Evolutionary conservation across 768 basidiomycete species (phyloP), one percentile per base, ranked within the genome.

Genomic region (Dendrothele bispora): DNA sequence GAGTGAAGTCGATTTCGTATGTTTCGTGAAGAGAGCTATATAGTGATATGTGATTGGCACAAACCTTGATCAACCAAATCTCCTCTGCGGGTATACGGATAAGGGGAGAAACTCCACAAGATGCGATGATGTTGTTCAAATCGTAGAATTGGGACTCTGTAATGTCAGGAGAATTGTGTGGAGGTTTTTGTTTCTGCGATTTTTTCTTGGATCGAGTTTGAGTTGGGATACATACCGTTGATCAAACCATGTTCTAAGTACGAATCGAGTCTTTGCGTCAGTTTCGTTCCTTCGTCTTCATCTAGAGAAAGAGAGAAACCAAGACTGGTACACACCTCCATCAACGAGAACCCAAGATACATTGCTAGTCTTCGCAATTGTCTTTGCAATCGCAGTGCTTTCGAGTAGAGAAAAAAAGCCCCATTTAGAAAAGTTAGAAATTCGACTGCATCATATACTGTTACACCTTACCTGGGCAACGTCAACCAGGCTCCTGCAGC

Each of bases 31-130:
- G 7, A n/a, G 24, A 17, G 8, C 37, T 12, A 37, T 17, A 34
- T 7, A 34, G 11, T 17, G 24, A 43, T 17, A 32, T 24, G 21
- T 28, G 24, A 22, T 36, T 11, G 28, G 30, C 26, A 36, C 20
- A 24, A 44, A 39, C 55, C 64, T 79, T 79, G 64, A 79, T 76
- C 57, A 76, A 72, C 74, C 76, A 78, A 22, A 60, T 45, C 7
- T 75, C 78, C 3, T 75, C 76, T 11, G 73, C 75, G 17, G 77
- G 76, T 27, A 78, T 70, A 11, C 78, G 64, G 21, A 79, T 72
- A 27, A 79, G 70, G 1, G 74, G 74, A 3, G 73, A 72, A 27
- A 49, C 55, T 0, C 71, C 72, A 7, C 70, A 54, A 7, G 67
- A 67, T 0, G 70, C 60, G 39, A 79, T 64, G 2, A 69, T 70